These are phyloP conservation scores for Crithidia thermophila DNA, from an alignment of 208 protist species.

Conservation along the genomic window DNA sequence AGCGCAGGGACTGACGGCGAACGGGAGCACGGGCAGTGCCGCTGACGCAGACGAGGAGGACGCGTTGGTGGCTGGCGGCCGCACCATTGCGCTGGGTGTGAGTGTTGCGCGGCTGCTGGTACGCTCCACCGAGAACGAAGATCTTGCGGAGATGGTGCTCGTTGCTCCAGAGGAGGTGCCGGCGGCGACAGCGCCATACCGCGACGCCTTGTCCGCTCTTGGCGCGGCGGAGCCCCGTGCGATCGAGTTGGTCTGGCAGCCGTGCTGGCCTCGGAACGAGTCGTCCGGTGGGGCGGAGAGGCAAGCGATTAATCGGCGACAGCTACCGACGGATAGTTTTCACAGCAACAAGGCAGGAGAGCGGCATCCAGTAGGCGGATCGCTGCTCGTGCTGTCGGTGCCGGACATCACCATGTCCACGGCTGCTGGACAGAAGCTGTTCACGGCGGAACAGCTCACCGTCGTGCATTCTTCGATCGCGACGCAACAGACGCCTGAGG, in stretches of 20 bases:
- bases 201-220: constrained; percentile 11
- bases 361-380: not conserved
- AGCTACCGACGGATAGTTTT: too few relatives aligned
- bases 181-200: constrained; percentile 14
- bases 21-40: not conserved
- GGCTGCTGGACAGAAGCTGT: constrained; percentile 20
- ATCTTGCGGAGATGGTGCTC: constrained; percentile 28
- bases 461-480: constrained; percentile 1
- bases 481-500: not conserved
- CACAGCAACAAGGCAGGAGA: too few relatives aligned
- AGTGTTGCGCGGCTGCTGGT: constrained; percentile 25
- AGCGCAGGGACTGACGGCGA: not conserved
- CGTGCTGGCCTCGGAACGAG: not conserved
- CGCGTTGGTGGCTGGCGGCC: not conserved
- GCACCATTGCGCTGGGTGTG: constrained; percentile 11
- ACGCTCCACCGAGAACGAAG: constrained; percentile 12
- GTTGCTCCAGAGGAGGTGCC: constrained; percentile 24
- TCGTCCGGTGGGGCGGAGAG: too few relatives aligned
- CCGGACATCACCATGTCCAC: constrained; percentile 35
- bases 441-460: constrained; percentile 23
- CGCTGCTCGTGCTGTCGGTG: constrained; percentile 16
- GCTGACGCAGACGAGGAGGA: not conserved
- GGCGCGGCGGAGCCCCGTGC: constrained; percentile 20
- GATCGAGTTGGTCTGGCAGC: constrained; percentile 22
- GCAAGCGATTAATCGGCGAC: too few relatives aligned